phyloP scores from a whole-genome alignment of 306 rosid genomes.

The Carpinus viminea region DNA sequence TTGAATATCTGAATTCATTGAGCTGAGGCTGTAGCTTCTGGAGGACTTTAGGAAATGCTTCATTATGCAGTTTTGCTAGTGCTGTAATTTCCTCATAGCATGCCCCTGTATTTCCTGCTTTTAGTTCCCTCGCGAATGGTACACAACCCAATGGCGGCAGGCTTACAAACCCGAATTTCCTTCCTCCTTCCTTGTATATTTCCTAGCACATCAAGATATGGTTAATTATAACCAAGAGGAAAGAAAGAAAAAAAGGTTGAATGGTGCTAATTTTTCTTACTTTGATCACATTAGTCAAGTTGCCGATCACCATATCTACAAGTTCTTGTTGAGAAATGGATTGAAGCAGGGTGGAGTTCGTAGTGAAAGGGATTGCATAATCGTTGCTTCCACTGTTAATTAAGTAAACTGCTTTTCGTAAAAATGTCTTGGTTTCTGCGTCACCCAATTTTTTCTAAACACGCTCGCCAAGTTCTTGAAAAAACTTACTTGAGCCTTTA shows the following conservation, averaged over 20 bases:
- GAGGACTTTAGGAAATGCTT: conserved; percentile 34
- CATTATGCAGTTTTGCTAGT: conserved; percentile 34
- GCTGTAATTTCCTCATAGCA: conserved; percentile 29
- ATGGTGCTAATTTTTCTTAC: not conserved
- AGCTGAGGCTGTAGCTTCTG: conserved; percentile 30
- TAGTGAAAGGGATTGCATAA: conserved; percentile 19
- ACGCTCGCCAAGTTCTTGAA: conserved; percentile 38
- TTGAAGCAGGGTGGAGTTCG: not conserved
- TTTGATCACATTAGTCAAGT: conserved; percentile 21
- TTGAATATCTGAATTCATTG: conserved; percentile 54
- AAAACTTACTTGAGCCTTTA: conserved; percentile 41
- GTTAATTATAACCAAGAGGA: not conserved
- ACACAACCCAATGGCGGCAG: conserved; percentile 36
- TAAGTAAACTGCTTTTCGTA: conserved; percentile 40
- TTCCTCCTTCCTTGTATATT: conserved; percentile 47
- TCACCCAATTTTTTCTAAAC: conserved; percentile 34
- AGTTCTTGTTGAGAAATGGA: conserved; percentile 16
- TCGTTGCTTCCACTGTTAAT: conserved; percentile 38
- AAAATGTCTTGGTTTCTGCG: conserved; percentile 25
- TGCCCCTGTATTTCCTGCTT: conserved; percentile 27
- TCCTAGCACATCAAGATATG: conserved; percentile 20
- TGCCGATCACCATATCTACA: conserved; percentile 34
- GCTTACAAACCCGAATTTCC: conserved; percentile 50
- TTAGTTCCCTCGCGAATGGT: conserved; percentile 21
- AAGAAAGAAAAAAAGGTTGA: not conserved